Evolutionary conservation across 768 basidiomycete genomes (phyloP).

Genomic region (Piloderma croceum): DNA sequence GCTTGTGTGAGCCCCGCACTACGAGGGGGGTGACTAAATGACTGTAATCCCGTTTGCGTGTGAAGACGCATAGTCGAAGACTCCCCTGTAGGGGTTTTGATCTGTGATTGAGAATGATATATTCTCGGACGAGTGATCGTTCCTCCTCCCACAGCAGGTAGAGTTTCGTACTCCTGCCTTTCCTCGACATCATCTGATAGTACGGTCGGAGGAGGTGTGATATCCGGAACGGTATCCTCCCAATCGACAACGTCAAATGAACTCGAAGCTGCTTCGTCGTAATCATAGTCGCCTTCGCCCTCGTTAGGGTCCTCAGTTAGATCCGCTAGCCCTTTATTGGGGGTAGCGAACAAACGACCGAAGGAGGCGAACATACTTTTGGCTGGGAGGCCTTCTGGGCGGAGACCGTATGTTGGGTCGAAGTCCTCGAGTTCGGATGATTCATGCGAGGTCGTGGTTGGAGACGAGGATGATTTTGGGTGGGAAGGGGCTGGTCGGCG

Average conservation of each 20-base stretch:
- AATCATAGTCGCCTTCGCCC: constrained; percentile 38
- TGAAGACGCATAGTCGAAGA: too few relatives aligned
- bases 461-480: constrained; percentile 21
- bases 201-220: constrained; percentile 42
- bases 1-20: neutral
- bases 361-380: constrained; percentile 81
- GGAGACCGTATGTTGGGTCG: constrained; percentile 93
- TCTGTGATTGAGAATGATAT: constrained; percentile 78
- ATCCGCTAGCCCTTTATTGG: constrained; percentile 68
- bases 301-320: constrained; percentile 61
- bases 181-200: constrained; percentile 30
- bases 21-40: neutral
- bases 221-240: constrained; percentile 52
- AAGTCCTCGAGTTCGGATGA: constrained; percentile 68
- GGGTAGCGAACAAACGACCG: constrained; percentile 56
- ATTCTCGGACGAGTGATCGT: constrained; percentile 80
- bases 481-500: constrained; percentile 24
- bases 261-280: constrained; percentile 30
- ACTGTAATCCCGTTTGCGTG: too few relatives aligned
- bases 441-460: constrained; percentile 21
- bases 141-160: constrained; percentile 90
- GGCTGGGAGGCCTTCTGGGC: constrained; percentile 83
- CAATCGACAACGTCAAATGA: constrained; percentile 68
- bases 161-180: constrained; percentile 70
- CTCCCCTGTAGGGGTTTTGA: constrained; percentile 54